phyloP scores from a whole-genome alignment of 1,284 basidiomycete genomes.

The Kwoniella shivajii region DNA sequence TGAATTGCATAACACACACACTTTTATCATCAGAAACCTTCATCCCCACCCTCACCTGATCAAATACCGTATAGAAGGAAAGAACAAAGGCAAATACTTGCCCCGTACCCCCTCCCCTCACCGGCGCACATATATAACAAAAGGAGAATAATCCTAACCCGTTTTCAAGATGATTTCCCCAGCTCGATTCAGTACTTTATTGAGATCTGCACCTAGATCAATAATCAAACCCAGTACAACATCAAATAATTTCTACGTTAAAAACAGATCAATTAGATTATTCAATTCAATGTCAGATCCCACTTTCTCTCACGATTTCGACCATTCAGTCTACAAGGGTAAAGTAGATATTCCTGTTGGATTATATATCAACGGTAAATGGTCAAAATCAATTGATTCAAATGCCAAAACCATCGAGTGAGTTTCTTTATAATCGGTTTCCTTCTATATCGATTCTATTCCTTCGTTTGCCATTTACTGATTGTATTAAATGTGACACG shows the following conservation, averaged over 20 bases:
- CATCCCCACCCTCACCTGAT: too few species aligned
- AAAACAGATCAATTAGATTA: conserved; percentile 4
- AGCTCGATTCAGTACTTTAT: neutral
- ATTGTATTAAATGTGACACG: neutral
- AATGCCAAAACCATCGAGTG: conserved; percentile 50
- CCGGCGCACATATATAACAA: neutral
- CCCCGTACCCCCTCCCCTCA: neutral
- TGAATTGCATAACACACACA: too few species aligned
- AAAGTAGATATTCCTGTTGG: conserved; percentile 69
- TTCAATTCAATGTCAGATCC: conserved; percentile 23
- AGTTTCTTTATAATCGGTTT: conserved; percentile 20
- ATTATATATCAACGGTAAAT: conserved; percentile 81
- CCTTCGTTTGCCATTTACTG: neutral
- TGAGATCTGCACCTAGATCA: neutral
- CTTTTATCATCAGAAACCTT: too few species aligned
- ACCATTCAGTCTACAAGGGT: conserved; percentile 68
- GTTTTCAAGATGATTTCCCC: conserved; percentile 1
- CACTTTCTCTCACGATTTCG: conserved; percentile 63
- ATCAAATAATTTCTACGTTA: neutral
- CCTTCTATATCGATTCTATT: neutral
- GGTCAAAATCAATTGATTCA: conserved; percentile 66
- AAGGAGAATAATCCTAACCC: too few species aligned
- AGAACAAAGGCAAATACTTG: too few species aligned
- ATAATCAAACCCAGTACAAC: neutral
- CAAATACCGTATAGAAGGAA: too few species aligned